A percentile compares a stretch with the other conserved stretches of the same genome.
These are phyloP conservation scores for Russula abietina DNA, from an alignment of 768 basidiomycete species.

Conservation along the genomic window DNA sequence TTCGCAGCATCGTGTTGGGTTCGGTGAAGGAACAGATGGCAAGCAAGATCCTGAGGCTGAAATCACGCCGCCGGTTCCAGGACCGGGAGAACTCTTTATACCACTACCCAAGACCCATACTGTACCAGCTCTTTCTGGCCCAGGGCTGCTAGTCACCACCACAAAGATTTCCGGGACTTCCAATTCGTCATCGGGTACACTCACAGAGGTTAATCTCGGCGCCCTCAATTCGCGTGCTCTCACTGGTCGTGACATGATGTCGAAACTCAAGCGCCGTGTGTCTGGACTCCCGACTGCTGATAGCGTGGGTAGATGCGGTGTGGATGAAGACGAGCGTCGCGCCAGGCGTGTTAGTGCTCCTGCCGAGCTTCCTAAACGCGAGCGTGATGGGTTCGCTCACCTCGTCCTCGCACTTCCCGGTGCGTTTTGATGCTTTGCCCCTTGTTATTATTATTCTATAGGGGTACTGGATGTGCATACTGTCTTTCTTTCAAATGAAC, in stretches of 20 bases:
- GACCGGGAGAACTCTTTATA: slow-evolving; percentile 21
- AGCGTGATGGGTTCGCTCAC: slow-evolving; percentile 53
- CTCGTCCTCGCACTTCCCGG: slow-evolving; percentile 54
- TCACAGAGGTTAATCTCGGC: slow-evolving; percentile 49
- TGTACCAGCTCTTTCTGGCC: slow-evolving; percentile 32
- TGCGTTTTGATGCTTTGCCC: slow-evolving; percentile 42
- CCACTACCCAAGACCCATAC: slow-evolving; percentile 33
- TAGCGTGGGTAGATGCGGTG: slow-evolving; percentile 27
- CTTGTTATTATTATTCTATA: not conserved
- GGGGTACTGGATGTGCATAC: not conserved
- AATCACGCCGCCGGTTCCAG: slow-evolving; percentile 19
- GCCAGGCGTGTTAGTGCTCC: slow-evolving; percentile 53
- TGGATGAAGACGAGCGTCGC: slow-evolving; percentile 36
- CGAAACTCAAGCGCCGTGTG: slow-evolving; percentile 54
- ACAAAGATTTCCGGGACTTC: slow-evolving; percentile 43
- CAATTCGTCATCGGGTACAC: slow-evolving; percentile 38
- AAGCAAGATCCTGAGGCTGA: not conserved
- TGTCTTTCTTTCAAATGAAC: not conserved
- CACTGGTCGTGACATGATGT: slow-evolving; percentile 59
- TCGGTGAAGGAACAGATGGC: not conserved
- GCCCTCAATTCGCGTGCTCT: slow-evolving; percentile 48
- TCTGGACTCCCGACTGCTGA: slow-evolving; percentile 20
- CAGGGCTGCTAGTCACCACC: slow-evolving; percentile 45
- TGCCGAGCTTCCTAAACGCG: slow-evolving; percentile 47
- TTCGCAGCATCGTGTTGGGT: not conserved